Percentiles rank a stretch among this genome's conserved stretches.
Conservation (phyloP, 768 basidiomycete genomes). For the Suillus hirtellus region DNA sequence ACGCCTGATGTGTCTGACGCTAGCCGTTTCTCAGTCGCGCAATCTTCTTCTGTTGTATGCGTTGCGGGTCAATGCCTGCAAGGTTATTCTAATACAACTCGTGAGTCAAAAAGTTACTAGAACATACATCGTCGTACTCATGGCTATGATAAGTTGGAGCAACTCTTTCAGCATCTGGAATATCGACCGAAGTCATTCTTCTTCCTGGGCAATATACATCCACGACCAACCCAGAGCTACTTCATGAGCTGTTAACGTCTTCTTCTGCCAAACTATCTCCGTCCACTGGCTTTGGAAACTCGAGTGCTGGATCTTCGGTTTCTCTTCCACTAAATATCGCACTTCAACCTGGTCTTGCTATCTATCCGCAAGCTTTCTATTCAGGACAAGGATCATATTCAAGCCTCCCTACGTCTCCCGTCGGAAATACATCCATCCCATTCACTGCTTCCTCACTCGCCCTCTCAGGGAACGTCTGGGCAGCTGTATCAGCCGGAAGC, state of each 20-base stretch:
- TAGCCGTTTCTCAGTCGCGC: conserved; percentile 43
- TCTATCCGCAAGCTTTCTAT: conserved; percentile 64
- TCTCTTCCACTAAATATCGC: conserved; percentile 69
- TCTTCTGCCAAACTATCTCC: conserved; percentile 58
- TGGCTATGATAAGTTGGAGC: conserved; percentile 57
- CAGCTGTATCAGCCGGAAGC: conserved; percentile 56
- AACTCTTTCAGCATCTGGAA: conserved; percentile 56
- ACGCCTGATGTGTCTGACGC: conserved; percentile 6
- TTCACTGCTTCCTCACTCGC: conserved; percentile 62
- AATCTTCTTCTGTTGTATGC: conserved; percentile 68
- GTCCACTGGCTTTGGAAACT: conserved; percentile 64
- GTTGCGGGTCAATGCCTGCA: conserved; percentile 88
- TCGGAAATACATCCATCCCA: conserved; percentile 48
- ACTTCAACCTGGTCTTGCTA: conserved; percentile 64
- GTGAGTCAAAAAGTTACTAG: conserved; percentile 42
- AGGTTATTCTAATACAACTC: conserved; percentile 71
- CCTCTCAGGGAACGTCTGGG: conserved; percentile 70
- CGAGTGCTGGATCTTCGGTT: conserved; percentile 42
- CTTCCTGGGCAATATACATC: conserved; percentile 78
- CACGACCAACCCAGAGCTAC: conserved; percentile 68
- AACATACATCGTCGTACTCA: conserved; percentile 12
- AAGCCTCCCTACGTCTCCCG: conserved; percentile 51
- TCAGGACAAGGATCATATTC: conserved; percentile 65
- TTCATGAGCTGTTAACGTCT: conserved; percentile 67
- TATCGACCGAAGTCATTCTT: conserved; percentile 55